Percentiles rank a stretch among this genome's conserved stretches.
phyloP scores from a whole-genome alignment of 2,329 filamentous ascomycete species.

The Aureobasidium sp. region DNA sequence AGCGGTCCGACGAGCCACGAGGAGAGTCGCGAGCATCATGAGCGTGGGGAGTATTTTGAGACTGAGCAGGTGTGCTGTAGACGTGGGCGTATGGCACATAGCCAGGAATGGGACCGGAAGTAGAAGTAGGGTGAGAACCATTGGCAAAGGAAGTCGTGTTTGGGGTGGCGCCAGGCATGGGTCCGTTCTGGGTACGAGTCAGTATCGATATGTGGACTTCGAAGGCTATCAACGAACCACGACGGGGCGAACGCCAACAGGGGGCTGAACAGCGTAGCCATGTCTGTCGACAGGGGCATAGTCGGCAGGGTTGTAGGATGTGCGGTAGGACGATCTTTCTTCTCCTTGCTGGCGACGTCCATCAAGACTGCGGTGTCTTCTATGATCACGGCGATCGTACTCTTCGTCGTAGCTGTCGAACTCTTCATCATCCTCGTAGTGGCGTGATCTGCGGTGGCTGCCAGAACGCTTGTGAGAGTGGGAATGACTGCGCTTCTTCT shows the following conservation, averaged over 20 bases:
- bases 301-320: slow-evolving; percentile 11
- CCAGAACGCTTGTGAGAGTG: slow-evolving; percentile 12
- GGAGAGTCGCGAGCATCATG: not conserved
- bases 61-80: slow-evolving; percentile 17
- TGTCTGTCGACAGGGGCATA: slow-evolving; percentile 1
- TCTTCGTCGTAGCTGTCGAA: slow-evolving; percentile 13
- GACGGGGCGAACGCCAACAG: not conserved
- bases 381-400: not conserved
- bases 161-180: not conserved
- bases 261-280: not conserved
- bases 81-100: slow-evolving; percentile 29
- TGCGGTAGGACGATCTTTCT: not conserved
- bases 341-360: not conserved
- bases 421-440: slow-evolving; percentile 17
- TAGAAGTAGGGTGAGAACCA: not conserved
- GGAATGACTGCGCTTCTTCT: slow-evolving; percentile 9
- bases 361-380: slow-evolving; percentile 7
- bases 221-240: not conserved
- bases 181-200: not conserved
- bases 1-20: not conserved
- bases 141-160: not conserved
- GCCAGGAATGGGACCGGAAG: slow-evolving; percentile 16
- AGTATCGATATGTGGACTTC: not conserved
- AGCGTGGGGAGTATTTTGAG: not conserved
- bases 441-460: slow-evolving; percentile 16